phyloP scores from a whole-genome alignment of 2,329 filamentous ascomycete species.

The Fusarium nygamai region DNA sequence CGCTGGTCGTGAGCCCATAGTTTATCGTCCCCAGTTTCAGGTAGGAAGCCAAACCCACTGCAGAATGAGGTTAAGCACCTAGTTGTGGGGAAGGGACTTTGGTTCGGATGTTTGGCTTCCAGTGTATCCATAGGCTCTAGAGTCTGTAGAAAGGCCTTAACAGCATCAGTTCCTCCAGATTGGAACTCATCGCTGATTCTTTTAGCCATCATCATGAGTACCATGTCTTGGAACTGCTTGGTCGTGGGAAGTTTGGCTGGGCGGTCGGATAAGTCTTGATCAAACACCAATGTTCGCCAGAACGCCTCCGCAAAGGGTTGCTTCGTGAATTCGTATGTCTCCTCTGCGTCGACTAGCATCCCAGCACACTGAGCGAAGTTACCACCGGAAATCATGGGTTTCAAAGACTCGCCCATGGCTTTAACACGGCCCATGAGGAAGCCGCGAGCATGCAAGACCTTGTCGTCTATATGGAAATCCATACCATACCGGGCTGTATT shows the following conservation, averaged over 20 bases:
- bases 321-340: background rate
- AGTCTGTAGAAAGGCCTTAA: background rate
- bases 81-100: background rate
- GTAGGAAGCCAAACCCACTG: background rate
- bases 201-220: background rate
- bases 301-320: background rate
- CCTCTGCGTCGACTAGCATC: background rate
- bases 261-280: background rate
- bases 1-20: background rate
- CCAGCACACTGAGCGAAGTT: background rate
- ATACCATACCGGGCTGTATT: too few relatives aligned
- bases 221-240: background rate
- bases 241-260: background rate
- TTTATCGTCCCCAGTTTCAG: background rate
- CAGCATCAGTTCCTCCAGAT: background rate
- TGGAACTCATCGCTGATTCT: background rate
- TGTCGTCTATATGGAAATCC: background rate
- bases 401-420: background rate
- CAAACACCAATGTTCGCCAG: background rate
- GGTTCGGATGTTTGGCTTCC: background rate
- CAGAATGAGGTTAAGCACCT: background rate
- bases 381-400: rapidly evolving
- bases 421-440: background rate
- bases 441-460: background rate
- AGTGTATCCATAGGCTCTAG: background rate